These are phyloP conservation scores for Thuja plicata DNA, from an alignment of 83 land plant genomes.

Conservation along the genomic window DNA sequence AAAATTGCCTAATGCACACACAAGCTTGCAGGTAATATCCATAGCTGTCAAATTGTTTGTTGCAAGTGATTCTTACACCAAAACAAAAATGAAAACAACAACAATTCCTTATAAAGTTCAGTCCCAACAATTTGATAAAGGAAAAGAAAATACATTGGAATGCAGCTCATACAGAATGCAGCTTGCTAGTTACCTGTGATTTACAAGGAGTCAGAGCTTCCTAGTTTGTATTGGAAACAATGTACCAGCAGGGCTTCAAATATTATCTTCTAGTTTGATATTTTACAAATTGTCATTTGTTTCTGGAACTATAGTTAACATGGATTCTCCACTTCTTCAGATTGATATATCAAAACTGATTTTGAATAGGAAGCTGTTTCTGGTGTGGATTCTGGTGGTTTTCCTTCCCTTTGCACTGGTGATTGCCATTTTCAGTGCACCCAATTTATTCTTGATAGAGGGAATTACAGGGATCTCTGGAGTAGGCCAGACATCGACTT, in stretches of 20 bases:
- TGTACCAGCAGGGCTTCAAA: not conserved
- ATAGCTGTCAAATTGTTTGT: not conserved
- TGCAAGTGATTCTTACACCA: not conserved
- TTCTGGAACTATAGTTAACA: not conserved
- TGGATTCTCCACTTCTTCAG: not conserved
- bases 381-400: constrained; percentile 10
- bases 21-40: too few species aligned
- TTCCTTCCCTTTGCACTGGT: constrained; percentile 8
- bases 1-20: not conserved
- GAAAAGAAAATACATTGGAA: not conserved
- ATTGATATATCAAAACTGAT: not conserved
- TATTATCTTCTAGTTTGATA: not conserved
- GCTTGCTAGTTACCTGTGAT: not conserved
- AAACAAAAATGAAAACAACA: not conserved
- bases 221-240: not conserved
- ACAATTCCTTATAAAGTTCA: not conserved
- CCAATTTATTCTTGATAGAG: not conserved
- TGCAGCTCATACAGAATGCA: not conserved
- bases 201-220: not conserved
- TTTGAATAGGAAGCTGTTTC: not conserved
- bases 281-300: not conserved
- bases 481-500: not conserved
- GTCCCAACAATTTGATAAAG: not conserved
- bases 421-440: constrained; percentile 4
- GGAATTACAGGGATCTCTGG: not conserved